These are phyloP conservation scores for Aristolochia contorta DNA, from an alignment of 164 flowering plant genomes.

Conservation along the genomic window DNA sequence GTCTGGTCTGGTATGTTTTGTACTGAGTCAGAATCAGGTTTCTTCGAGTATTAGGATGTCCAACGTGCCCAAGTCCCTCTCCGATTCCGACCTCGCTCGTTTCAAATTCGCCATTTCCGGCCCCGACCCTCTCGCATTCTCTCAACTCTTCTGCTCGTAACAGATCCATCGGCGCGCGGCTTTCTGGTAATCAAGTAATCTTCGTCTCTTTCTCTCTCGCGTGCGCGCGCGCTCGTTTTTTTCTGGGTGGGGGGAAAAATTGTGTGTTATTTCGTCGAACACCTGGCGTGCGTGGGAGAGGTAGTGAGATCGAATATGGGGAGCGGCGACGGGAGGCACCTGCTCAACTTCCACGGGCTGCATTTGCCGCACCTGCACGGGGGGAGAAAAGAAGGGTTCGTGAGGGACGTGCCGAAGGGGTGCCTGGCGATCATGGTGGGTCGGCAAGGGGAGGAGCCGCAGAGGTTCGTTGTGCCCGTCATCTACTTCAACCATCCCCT, in stretches of 20 bases:
- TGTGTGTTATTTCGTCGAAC: not conserved
- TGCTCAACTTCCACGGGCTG: slow-evolving; percentile 24
- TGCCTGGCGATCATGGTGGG: slow-evolving; percentile 63
- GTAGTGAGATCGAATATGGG: not conserved
- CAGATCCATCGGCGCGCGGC: not conserved
- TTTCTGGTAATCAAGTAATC: not conserved
- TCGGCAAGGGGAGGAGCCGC: slow-evolving; percentile 43
- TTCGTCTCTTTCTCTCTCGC: not conserved
- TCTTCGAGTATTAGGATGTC: slow-evolving; percentile 35
- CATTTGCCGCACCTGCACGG: slow-evolving; percentile 35
- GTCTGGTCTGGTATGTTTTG: not conserved
- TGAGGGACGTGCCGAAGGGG: slow-evolving; percentile 51
- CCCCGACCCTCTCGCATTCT: slow-evolving; percentile 75
- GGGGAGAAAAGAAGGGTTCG: slow-evolving; percentile 15
- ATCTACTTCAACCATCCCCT: slow-evolving; percentile 64
- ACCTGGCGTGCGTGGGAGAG: too few relatives aligned
- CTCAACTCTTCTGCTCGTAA: slow-evolving; percentile 10
- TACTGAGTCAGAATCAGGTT: not conserved
- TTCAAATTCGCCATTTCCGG: slow-evolving; percentile 56
- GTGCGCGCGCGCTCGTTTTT: too few relatives aligned
- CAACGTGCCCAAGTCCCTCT: slow-evolving; percentile 53
- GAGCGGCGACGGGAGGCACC: slow-evolving; percentile 21
- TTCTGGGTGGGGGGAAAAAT: not conserved
- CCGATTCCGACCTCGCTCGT: slow-evolving; percentile 41
- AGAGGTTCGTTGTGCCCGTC: slow-evolving; percentile 64